phyloP scores from a whole-genome alignment of 495 filamentous ascomycete species.

The Coniosporium apollinis region DNA sequence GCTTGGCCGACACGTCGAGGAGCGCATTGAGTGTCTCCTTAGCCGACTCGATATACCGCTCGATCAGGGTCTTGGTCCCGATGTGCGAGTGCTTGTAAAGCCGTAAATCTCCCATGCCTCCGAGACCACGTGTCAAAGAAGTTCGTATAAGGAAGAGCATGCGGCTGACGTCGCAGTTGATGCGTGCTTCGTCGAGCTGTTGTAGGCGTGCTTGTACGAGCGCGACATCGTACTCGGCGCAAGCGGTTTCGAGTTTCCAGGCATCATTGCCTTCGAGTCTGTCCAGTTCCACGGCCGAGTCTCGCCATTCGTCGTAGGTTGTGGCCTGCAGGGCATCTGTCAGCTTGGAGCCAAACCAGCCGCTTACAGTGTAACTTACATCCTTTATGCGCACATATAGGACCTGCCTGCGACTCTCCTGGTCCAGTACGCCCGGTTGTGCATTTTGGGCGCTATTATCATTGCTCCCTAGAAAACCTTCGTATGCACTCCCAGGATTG shows the following conservation, averaged over 20 bases:
- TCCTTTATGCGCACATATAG: slow-evolving; percentile 15
- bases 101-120: slow-evolving; percentile 67
- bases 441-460: not conserved
- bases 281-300: slow-evolving; percentile 62
- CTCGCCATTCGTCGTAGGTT: slow-evolving; percentile 22
- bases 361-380: slow-evolving; percentile 7
- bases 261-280: slow-evolving; percentile 58
- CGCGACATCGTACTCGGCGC: slow-evolving; percentile 48
- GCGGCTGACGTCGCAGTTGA: slow-evolving; percentile 49
- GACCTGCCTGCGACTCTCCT: slow-evolving; percentile 12
- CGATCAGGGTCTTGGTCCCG: slow-evolving; percentile 75
- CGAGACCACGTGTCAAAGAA: slow-evolving; percentile 60
- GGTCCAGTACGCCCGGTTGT: slow-evolving; percentile 1
- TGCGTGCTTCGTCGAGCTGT: slow-evolving; percentile 60
- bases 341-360: slow-evolving; percentile 1
- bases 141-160: slow-evolving; percentile 78
- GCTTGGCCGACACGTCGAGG: slow-evolving; percentile 43
- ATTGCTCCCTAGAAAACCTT: slow-evolving; percentile 3
- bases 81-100: slow-evolving; percentile 74
- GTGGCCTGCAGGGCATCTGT: slow-evolving; percentile 12
- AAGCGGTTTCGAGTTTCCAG: slow-evolving; percentile 60
- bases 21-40: slow-evolving; percentile 53
- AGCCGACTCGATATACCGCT: slow-evolving; percentile 68
- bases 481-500: slow-evolving; percentile 12
- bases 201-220: slow-evolving; percentile 51